Evolutionary conservation across 2,329 filamentous ascomycete species (phyloP).

Genomic region (Aureobasidium uvarum): DNA sequence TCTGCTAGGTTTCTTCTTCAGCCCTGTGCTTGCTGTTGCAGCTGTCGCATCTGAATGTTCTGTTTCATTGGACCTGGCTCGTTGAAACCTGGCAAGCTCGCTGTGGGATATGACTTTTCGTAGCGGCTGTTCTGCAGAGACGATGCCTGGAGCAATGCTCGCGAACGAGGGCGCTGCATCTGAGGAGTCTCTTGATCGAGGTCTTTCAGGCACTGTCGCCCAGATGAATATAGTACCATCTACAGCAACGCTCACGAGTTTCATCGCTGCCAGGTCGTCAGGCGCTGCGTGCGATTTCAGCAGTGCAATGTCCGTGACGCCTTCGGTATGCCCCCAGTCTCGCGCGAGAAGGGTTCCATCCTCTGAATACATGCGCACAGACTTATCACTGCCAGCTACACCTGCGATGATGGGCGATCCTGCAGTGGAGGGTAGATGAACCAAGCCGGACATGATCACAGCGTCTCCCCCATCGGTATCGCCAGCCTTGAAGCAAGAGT

Average conservation of each 20-base stretch:
- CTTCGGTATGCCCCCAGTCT: constrained; percentile 94
- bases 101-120: constrained; percentile 82
- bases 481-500: constrained; percentile 74
- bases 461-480: constrained; percentile 79
- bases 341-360: constrained; percentile 75
- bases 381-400: constrained; percentile 95
- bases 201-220: constrained; percentile 36
- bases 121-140: constrained; percentile 66
- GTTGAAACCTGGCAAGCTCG: constrained; percentile 76
- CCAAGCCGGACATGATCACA: constrained; percentile 77
- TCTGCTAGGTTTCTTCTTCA: constrained; percentile 49
- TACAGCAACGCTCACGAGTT: constrained; percentile 51
- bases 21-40: constrained; percentile 48
- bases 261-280: constrained; percentile 45
- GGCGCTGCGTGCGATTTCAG: constrained; percentile 29
- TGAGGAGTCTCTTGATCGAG: background rate
- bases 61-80: constrained; percentile 45
- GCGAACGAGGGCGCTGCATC: constrained; percentile 22
- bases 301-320: constrained; percentile 80
- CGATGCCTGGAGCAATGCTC: constrained; percentile 33
- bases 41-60: constrained; percentile 46
- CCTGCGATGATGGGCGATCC: constrained; percentile 71
- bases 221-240: constrained; percentile 54
- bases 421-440: constrained; percentile 57
- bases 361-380: constrained; percentile 84